A percentile compares a stretch with the other conserved stretches of the same genome.
phyloP scores from a whole-genome alignment of 345 rosid genomes.

The Gossypium anomalum region DNA sequence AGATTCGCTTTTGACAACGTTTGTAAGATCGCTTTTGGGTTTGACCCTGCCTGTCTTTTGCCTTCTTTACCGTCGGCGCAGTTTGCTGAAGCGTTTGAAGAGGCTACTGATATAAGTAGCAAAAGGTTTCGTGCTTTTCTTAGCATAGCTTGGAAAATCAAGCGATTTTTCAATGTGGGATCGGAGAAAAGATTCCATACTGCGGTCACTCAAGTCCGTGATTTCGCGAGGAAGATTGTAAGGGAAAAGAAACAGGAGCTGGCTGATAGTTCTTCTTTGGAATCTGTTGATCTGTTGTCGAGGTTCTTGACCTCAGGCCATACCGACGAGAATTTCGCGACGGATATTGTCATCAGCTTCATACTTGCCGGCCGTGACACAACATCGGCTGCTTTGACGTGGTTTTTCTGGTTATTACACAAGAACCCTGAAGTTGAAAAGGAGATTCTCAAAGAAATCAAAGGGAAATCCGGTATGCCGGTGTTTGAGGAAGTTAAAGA shows the following conservation, averaged over 20 bases:
- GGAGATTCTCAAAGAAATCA: constrained; percentile 39
- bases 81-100: constrained; percentile 40
- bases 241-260: constrained; percentile 43
- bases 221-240: constrained; percentile 37
- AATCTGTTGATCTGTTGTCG: constrained; percentile 41
- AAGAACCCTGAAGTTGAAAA: constrained; percentile 28
- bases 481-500: constrained; percentile 39
- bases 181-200: constrained; percentile 33
- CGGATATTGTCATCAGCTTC: constrained; percentile 52
- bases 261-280: constrained; percentile 14
- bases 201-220: constrained; percentile 30
- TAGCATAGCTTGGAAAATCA: constrained; percentile 33
- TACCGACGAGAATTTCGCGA: constrained; percentile 41
- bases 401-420: constrained; percentile 52
- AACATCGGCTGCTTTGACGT: constrained; percentile 54
- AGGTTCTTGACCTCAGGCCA: constrained; percentile 46
- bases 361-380: constrained; percentile 57
- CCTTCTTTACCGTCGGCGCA: constrained; percentile 36
- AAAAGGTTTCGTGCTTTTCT: constrained; percentile 21
- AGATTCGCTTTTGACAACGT: constrained; percentile 69
- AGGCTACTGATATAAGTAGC: constrained; percentile 26
- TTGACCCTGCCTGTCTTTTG: constrained; percentile 51
- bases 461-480: constrained; percentile 17
- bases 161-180: constrained; percentile 32
- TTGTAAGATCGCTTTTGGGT: constrained; percentile 66